Evolutionary conservation across 768 basidiomycete genomes (phyloP), one percentile per base, ranked within the genome.

Genomic region (Amanita inopinata): DNA sequence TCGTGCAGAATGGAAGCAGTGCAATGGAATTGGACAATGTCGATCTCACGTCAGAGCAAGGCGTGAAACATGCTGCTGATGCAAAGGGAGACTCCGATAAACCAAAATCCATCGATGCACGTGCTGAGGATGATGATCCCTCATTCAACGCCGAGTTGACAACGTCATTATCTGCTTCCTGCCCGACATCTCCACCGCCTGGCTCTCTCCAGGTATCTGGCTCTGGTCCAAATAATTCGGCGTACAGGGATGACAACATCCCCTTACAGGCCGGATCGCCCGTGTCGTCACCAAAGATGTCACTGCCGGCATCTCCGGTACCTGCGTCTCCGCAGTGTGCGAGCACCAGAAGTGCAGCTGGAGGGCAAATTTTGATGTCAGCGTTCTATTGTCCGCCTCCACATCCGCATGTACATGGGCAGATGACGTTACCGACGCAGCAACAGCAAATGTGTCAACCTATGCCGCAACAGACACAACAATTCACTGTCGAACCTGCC

Each of bases 81-180:
- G n/a, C n/a, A n/a, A n/a, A n/a, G 5, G 17, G 25, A 33, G 41
- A 43, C 17, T 11, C n/a, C 15, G 32, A 34, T 10, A 17, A 14
- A 18, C 34, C 18, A 10, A 35, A 14, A 12, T 35, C 18, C 9
- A 3, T 12, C 14, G 9, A 35, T 11, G 27, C 12, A 9, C 15
- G 15, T 2, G 27, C 4, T 5, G 40, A 40, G 12, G 41, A 43
- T 34, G 41, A 43, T 4, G 65, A 66, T 33, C 65, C 65, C 5
- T 58, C 60, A 11, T 66, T 64, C 45, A 64, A 65, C 17, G 55
- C 60, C 1, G 63, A 62, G 48, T 50, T 66, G n/a, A 44, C 43
- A n/a, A 27, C 33, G 23, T 62, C 60, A 4, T 58, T 56, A 20
- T 57, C 53, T 2, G 50, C 49, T 0, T 49, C 52, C 15, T 46